These are phyloP conservation scores for Trichoderma afroharzianum DNA, from an alignment of 2,329 filamentous ascomycete species.

Conservation along the genomic window DNA sequence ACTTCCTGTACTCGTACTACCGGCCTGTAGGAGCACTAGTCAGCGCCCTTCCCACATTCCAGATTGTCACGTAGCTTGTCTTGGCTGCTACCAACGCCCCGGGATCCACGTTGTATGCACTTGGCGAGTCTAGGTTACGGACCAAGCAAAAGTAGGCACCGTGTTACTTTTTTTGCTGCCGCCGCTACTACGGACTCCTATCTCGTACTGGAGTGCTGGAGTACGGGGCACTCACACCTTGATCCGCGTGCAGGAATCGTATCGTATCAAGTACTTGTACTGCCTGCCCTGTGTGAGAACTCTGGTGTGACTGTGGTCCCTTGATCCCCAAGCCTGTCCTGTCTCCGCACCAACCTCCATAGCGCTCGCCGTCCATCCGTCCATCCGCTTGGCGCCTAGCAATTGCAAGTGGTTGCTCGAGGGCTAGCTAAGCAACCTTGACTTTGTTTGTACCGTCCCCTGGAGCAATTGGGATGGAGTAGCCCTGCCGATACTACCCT, in stretches of 20 bases:
- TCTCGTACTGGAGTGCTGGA: conserved; percentile 3
- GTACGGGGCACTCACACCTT: not conserved
- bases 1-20: not conserved
- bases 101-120: conserved; percentile 17
- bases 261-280: no score
- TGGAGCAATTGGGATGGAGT: conserved; percentile 17
- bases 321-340: not conserved
- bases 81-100: conserved; percentile 18
- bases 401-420: conserved; percentile 2
- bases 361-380: conserved; percentile 12
- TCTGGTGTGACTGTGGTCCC: conserved; percentile 14
- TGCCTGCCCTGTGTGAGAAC: not conserved
- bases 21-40: conserved; percentile 9
- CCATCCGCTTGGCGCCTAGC: conserved; percentile 16
- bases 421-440: conserved; percentile 11
- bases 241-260: not conserved
- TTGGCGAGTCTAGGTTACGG: conserved; percentile 5
- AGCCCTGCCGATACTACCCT: conserved; percentile 21
- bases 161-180: not conserved
- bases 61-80: conserved; percentile 18
- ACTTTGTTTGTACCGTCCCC: conserved; percentile 16
- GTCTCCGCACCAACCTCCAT: conserved; percentile 18
- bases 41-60: conserved; percentile 16
- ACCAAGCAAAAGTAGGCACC: not conserved
- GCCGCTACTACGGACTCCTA: not conserved